phyloP scores from a whole-genome alignment of 225 moss, liverwort and hornwort species.

The Sphagnum contortum region DNA sequence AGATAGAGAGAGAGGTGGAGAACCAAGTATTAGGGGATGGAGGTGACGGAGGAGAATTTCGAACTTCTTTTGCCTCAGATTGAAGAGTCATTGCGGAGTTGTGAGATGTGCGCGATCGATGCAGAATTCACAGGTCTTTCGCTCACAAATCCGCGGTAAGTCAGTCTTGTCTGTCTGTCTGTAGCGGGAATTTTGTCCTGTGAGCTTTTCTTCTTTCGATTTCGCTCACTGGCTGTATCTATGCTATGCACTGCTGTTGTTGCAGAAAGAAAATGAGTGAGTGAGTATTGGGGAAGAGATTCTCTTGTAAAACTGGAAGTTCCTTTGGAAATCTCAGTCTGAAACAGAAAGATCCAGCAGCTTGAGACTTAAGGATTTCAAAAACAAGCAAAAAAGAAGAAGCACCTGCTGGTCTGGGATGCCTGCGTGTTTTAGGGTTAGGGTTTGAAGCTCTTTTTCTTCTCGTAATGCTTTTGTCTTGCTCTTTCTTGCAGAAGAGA shows the following conservation, averaged over 20 bases:
- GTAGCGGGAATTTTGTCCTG: not conserved
- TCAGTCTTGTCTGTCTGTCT: not conserved
- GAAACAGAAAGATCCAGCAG: not conserved
- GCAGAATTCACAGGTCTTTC: slow-evolving; percentile 46
- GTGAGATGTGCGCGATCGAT: slow-evolving; percentile 36
- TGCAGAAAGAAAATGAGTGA: too few species aligned
- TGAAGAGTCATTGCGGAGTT: slow-evolving; percentile 19
- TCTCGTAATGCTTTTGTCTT: not conserved
- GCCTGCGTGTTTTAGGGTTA: too few species aligned
- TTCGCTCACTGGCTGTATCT: too few species aligned
- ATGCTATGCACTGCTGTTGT: too few species aligned
- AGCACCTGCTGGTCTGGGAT: too few species aligned
- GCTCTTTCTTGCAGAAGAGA: slow-evolving; percentile 35
- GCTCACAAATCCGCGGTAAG: slow-evolving; percentile 38
- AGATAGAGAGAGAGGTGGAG: too few species aligned
- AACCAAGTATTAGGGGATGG: slow-evolving; percentile 13
- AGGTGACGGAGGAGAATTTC: slow-evolving; percentile 35
- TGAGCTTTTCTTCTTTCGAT: too few species aligned
- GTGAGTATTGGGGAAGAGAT: not conserved
- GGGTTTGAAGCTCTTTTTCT: too few species aligned
- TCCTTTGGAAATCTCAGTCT: too few species aligned
- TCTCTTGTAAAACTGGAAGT: not conserved
- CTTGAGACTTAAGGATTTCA: not conserved
- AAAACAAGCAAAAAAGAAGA: too few species aligned
- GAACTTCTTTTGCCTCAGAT: slow-evolving; percentile 31